Evolutionary conservation across 768 basidiomycete genomes (phyloP), one percentile per base, ranked within the genome.

Genomic region (Myochromella boudieri): DNA sequence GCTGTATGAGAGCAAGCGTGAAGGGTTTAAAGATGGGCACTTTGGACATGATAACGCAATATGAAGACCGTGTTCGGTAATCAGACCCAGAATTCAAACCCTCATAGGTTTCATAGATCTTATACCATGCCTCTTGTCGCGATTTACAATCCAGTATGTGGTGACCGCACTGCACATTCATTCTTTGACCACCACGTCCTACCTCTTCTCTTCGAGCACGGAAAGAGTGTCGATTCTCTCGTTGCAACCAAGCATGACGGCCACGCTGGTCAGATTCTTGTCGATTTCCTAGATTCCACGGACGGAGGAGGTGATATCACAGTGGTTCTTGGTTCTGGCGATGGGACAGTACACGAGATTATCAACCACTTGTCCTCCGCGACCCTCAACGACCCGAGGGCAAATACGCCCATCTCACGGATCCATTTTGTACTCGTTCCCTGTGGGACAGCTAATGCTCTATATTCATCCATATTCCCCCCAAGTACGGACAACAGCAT

Each of bases 301-400:
- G 45, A 61, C 6, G 68, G 43, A 21, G 45, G 60, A 6, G 68
- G 45, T 21, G 62, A 63, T 22, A 48, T 78, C 42, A 75, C 75
- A 0, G 60, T 88, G 37, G 60, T 88, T 41, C 70, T 93, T 20
- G 80, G 77, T 12, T 92, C 94, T 4, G 95, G 95, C 6, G 95
- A 98, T 64, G 95, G 95, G 14, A 97, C 94, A 1, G 71, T 93
- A 29, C 91, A 95, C 62, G 94, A 98, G 57, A 79, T 95, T 52
- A 74, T 94, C 60, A 87, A 86, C 51, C 74, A 74, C 9, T 60
- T 91, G 26, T 64, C 71, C 28, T 58, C 60, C 18, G 53, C 57
- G 14, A 27, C 53, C 14, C 41, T 59, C 31, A 60, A 54, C 17
- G 61, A 56, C 15, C 53, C 49, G 14, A 55, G 54, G 38, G 40